Evolutionary conservation across 1,284 basidiomycete species (phyloP).

Genomic region (Waitea zeae): DNA sequence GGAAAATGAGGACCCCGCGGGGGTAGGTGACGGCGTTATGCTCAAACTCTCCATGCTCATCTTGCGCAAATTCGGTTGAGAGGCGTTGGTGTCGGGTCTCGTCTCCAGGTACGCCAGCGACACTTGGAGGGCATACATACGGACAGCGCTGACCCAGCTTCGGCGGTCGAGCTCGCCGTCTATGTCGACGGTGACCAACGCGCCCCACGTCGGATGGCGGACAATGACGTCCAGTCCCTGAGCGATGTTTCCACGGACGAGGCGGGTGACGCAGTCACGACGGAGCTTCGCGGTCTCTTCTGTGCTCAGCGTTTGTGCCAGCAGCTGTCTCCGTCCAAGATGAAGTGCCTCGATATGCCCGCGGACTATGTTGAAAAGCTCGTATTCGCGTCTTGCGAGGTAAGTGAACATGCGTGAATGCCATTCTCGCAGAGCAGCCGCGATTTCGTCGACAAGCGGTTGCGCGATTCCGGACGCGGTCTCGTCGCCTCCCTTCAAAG

Average conservation of each 20-base stretch:
- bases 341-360: slow-evolving; percentile 88
- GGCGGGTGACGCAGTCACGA: slow-evolving; percentile 72
- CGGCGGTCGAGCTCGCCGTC: slow-evolving; percentile 58
- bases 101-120: slow-evolving; percentile 65
- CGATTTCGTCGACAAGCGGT: slow-evolving; percentile 94
- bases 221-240: slow-evolving; percentile 93
- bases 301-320: slow-evolving; percentile 74
- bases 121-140: slow-evolving; percentile 81
- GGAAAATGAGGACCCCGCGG: slow-evolving; percentile 6
- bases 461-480: slow-evolving; percentile 69
- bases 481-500: slow-evolving; percentile 84
- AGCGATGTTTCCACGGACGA: slow-evolving; percentile 83
- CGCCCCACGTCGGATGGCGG: slow-evolving; percentile 82
- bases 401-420: slow-evolving; percentile 84
- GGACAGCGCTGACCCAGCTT: slow-evolving; percentile 72
- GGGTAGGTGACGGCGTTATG: slow-evolving; percentile 5
- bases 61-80: too few species aligned
- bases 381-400: slow-evolving; percentile 78
- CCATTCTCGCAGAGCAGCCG: slow-evolving; percentile 93
- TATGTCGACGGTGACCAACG: slow-evolving; percentile 72
- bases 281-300: slow-evolving; percentile 79
- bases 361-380: slow-evolving; percentile 73
- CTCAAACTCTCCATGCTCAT: too few species aligned
- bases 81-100: slow-evolving; percentile 10
- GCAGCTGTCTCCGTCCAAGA: slow-evolving; percentile 75